phyloP scores from a whole-genome alignment of 2,329 filamentous ascomycete genomes.

The Grosmannia penicillata region DNA sequence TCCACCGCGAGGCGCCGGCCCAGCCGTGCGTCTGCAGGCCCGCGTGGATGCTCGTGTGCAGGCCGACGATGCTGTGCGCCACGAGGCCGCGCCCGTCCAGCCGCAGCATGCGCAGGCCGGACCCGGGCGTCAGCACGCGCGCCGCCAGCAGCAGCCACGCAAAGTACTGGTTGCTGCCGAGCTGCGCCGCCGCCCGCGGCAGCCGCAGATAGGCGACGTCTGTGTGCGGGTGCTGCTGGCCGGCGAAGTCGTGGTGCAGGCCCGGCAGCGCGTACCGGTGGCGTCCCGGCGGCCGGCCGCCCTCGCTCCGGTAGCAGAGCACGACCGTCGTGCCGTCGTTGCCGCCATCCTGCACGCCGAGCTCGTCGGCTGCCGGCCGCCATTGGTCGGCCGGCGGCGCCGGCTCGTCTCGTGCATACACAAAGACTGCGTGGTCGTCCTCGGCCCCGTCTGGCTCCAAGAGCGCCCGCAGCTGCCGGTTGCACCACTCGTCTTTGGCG shows the following conservation, averaged over 20 bases:
- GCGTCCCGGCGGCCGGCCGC: no score
- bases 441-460: background rate
- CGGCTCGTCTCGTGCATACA: constrained; percentile 1
- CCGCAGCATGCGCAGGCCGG: constrained; percentile 3
- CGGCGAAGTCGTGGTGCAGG: no score
- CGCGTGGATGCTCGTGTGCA: background rate
- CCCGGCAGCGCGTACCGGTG: no score
- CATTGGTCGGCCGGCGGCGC: background rate
- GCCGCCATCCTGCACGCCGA: background rate
- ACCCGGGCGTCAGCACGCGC: constrained; percentile 8
- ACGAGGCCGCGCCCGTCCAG: background rate
- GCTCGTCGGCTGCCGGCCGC: background rate
- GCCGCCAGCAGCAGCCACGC: constrained; percentile 2
- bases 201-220: constrained; percentile 8
- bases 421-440: constrained; percentile 2
- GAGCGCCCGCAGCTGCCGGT: background rate
- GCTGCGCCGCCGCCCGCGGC: background rate
- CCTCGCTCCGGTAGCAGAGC: background rate
- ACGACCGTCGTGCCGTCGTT: no score
- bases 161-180: constrained; percentile 3
- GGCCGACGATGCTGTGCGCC: background rate
- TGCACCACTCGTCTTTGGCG: background rate
- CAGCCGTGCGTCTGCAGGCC: constrained; percentile 1
- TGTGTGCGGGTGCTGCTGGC: no score
- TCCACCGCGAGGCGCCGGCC: constrained; percentile 1